These are phyloP conservation scores for Leucocoprinus birnbaumii DNA, from an alignment of 768 basidiomycete species.

Conservation along the genomic window DNA sequence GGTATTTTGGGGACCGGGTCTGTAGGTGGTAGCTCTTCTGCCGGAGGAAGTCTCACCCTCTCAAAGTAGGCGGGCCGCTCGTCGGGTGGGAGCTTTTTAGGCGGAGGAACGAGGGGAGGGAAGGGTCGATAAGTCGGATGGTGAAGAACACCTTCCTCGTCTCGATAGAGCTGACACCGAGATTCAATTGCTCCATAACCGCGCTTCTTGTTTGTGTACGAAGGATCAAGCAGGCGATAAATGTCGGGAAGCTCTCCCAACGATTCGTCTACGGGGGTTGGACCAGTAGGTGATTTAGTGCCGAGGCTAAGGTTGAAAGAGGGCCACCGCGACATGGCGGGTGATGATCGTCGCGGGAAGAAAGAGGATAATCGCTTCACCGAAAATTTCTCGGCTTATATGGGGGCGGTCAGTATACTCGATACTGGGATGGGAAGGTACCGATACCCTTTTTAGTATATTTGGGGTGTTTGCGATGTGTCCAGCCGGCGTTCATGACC, in stretches of 20 bases:
- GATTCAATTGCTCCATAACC: neutral
- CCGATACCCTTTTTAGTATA: too few species aligned
- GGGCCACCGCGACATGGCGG: neutral
- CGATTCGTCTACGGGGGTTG: neutral
- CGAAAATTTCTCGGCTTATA: neutral
- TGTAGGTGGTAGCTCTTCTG: neutral
- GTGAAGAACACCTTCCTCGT: neutral
- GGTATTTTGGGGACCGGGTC: neutral
- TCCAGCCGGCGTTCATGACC: too few species aligned
- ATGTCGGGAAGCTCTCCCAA: neutral
- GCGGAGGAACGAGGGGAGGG: neutral
- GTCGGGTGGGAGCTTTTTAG: neutral
- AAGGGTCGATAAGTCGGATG: neutral
- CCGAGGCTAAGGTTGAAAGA: neutral
- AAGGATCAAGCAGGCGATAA: neutral
- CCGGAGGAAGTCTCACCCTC: neutral
- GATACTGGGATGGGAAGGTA: too few species aligned
- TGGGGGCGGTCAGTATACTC: neutral
- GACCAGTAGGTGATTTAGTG: neutral
- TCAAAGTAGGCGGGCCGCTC: neutral
- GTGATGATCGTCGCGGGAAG: neutral
- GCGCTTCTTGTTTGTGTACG: neutral
- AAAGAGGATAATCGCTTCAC: neutral
- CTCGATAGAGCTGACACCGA: neutral
- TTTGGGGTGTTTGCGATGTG: too few species aligned